Conservation (phyloP, 1,284 basidiomycete species). For the Waitea zeae region DNA sequence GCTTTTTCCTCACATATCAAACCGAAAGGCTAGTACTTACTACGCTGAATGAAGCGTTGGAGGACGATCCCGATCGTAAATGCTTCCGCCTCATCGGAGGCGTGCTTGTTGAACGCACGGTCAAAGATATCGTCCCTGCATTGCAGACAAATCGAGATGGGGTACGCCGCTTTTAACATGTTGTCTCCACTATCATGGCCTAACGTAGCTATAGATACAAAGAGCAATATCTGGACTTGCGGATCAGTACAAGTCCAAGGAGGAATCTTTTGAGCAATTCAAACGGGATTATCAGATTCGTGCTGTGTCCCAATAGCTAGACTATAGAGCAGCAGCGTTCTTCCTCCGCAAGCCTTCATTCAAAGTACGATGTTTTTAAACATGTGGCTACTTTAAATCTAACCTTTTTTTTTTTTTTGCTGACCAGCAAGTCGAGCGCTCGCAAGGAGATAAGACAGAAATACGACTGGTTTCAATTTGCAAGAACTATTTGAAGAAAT, state of each 20-base stretch:
- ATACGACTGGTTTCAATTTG: too few species aligned
- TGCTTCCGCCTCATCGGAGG: conserved; percentile 97
- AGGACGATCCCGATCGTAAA: conserved; percentile 73
- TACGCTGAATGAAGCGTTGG: conserved; percentile 68
- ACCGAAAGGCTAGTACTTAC: conserved; percentile 72
- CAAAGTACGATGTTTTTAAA: too few species aligned
- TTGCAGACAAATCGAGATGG: conserved; percentile 76
- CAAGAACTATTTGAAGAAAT: too few species aligned
- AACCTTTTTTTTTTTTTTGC: too few species aligned
- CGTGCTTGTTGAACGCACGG: conserved; percentile 89
- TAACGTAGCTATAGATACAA: conserved; percentile 37
- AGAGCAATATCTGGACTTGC: conserved; percentile 61
- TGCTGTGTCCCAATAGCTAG: conserved; percentile 23
- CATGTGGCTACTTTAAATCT: too few species aligned
- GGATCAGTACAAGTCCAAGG: conserved; percentile 78
- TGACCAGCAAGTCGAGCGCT: too few species aligned
- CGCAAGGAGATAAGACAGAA: too few species aligned
- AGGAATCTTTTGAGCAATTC: conserved; percentile 71
- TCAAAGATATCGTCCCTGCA: conserved; percentile 87
- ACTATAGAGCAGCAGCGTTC: too few species aligned
- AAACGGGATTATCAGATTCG: conserved; percentile 74
- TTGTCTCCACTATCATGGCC: conserved; percentile 4
- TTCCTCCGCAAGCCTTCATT: too few species aligned
- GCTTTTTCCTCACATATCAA: conserved; percentile 2
- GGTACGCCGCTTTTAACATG: conserved; percentile 18